Percentiles rank a stretch among this genome's conserved stretches.
These are phyloP conservation scores for Amanita exitialis DNA, from an alignment of 768 basidiomycete genomes.

Conservation along the genomic window DNA sequence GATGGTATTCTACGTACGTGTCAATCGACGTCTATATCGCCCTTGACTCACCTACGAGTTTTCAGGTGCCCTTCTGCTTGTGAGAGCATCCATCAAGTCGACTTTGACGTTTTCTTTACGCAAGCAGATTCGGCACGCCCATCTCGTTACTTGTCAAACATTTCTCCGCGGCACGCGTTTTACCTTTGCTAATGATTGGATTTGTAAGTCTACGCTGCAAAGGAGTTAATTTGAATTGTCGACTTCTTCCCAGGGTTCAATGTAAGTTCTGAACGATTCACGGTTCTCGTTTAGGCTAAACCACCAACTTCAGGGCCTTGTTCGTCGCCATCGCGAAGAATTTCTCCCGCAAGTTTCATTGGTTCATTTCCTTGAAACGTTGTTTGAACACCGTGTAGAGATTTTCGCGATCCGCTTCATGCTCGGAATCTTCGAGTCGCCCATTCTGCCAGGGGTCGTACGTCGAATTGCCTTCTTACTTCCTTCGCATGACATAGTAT, in stretches of 20 bases:
- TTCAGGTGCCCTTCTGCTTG: constrained; percentile 36
- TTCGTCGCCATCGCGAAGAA: constrained; percentile 34
- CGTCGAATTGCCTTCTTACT: neutral
- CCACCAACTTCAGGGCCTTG: constrained; percentile 23
- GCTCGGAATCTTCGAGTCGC: constrained; percentile 39
- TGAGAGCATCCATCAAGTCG: constrained; percentile 13
- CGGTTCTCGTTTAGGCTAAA: neutral
- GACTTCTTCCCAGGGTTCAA: constrained; percentile 23
- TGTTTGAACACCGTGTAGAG: constrained; percentile 14
- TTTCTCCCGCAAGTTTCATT: constrained; percentile 27
- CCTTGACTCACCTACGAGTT: neutral
- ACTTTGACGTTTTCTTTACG: neutral
- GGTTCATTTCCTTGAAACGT: neutral
- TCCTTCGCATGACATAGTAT: neutral
- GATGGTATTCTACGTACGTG: constrained; percentile 34
- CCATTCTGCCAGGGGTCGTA: constrained; percentile 36
- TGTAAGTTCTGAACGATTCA: constrained; percentile 16
- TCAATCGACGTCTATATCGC: neutral
- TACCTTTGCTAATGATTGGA: constrained; percentile 40
- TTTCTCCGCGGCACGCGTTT: constrained; percentile 34
- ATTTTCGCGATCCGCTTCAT: constrained; percentile 40
- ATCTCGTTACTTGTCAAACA: constrained; percentile 39
- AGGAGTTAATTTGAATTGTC: neutral
- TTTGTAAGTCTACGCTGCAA: constrained; percentile 25
- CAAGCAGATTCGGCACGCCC: constrained; percentile 34